phyloP scores from a whole-genome alignment of 352 stramenopile genomes.

The Poterioochromonas sp. region DNA sequence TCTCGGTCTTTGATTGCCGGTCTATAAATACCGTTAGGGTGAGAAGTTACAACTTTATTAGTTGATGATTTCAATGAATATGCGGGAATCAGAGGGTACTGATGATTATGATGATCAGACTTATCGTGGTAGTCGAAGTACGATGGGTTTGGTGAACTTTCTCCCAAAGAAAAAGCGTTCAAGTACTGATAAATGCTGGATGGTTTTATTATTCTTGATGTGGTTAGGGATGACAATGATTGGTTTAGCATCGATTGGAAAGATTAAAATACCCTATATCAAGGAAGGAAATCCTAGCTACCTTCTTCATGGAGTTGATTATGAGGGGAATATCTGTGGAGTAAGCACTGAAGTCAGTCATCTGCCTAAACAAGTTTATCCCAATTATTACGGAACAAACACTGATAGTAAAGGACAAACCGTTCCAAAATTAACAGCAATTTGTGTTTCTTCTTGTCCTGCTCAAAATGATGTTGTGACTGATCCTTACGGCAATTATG shows the following conservation, averaged over 20 bases:
- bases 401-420: background rate
- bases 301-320: background rate
- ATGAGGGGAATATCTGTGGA: slow-evolving; percentile 6
- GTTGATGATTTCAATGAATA: too few species aligned
- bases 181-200: too few species aligned
- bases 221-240: background rate
- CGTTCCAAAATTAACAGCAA: background rate
- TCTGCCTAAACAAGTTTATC: background rate
- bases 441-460: background rate
- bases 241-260: background rate
- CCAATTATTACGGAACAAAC: slow-evolving; percentile 1
- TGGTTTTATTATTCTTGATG: too few species aligned
- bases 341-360: background rate
- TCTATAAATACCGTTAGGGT: too few species aligned
- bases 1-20: too few species aligned
- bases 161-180: too few species aligned
- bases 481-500: slow-evolving; percentile 5
- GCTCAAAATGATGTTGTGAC: background rate
- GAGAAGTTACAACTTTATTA: too few species aligned
- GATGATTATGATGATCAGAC: too few species aligned
- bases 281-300: background rate
- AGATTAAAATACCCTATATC: background rate
- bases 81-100: too few species aligned
- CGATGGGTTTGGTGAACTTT: too few species aligned
- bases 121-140: too few species aligned